phyloP scores from a whole-genome alignment of 805 yeast species.

The Priceomyces carsonii region DNA sequence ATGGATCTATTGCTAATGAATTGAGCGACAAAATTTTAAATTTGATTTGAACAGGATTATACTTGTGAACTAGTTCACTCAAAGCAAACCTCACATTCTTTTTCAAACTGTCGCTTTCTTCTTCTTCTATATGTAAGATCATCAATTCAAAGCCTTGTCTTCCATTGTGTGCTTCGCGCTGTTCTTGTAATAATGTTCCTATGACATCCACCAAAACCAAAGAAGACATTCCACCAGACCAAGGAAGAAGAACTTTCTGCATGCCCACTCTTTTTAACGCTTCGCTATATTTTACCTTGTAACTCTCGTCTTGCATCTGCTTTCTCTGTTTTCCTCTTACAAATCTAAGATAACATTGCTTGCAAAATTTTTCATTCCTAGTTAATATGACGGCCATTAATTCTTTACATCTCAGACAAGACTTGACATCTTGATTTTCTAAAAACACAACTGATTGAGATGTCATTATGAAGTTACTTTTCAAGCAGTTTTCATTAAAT shows the following conservation, averaged over 20 bases:
- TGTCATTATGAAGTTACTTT: too few species aligned
- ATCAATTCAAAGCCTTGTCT: constrained; percentile 65
- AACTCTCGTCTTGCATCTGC: constrained; percentile 70
- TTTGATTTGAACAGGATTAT: constrained; percentile 24
- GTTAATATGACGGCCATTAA: constrained; percentile 46
- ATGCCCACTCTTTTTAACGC: constrained; percentile 29
- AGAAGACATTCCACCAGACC: constrained; percentile 70
- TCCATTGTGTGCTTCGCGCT: constrained; percentile 59
- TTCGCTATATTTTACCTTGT: constrained; percentile 64
- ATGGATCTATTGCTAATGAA: constrained; percentile 33
- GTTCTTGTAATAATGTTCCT: constrained; percentile 61
- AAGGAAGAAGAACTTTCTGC: constrained; percentile 55
- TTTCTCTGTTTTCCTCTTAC: constrained; percentile 79
- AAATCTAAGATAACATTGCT: constrained; percentile 67
- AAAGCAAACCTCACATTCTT: constrained; percentile 15
- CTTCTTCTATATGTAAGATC: constrained; percentile 50
- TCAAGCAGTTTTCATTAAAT: too few species aligned
- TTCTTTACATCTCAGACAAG: constrained; percentile 37
- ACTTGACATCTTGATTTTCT: not conserved
- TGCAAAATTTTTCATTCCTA: constrained; percentile 67
- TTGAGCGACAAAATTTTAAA: constrained; percentile 45
- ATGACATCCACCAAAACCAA: constrained; percentile 69
- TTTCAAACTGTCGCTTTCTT: constrained; percentile 16
- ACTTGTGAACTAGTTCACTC: constrained; percentile 16
- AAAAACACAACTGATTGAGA: constrained; percentile 1